Base-by-base conservation (phyloP, 179 eudicot genomes). In the Corrigiola litoralis region DNA sequence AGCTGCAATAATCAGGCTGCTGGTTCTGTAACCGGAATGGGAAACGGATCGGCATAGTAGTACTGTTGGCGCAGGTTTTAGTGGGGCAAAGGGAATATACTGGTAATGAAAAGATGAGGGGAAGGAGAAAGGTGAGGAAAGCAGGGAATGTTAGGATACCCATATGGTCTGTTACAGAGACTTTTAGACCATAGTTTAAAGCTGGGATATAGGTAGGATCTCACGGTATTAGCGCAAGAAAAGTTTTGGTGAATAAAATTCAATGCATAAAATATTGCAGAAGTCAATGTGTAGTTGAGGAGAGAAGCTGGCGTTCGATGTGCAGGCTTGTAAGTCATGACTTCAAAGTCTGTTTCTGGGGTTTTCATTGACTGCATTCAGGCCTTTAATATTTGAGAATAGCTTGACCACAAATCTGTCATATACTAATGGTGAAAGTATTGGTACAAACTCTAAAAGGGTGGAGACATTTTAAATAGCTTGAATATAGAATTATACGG, bases 21-120 rank as follows among this genome's bases (percentile, higher is more conserved):
- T 69, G 70, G 25, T 70, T 66, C 57, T 60, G 13, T 36, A 79
- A 24, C 6, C 62, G 79, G 63, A 88, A 88, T 21, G 92, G 96
- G 71, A 88, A 86, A 5, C 79, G 72, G 18, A 80, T 54, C 0
- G 55, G 62, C 18, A 61, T 59, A 28, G 64, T 51, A n/a, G 52
- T 58, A 44, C 61, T 66, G 42, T 52, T 59, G 18, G 65, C 58
- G 55, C 96, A 86, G 42, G 42, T 63, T 20, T 73, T 66, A 27
- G 66, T 32, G 1, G 72, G 54, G 56, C 92, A 84, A 8, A 28
- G 52, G 41, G 82, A 77, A 36, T 57, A 14, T 53, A 61, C 61
- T 6, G 48, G 12, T 36, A 61, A 51, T 36, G 76, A 50, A 10
- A 49, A 64, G 47, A 67, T 16, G 37, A 60, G 47, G n/a, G 63